phyloP scores from a whole-genome alignment of 2,329 filamentous ascomycete genomes.

The Dactylonectria estremocensis region DNA sequence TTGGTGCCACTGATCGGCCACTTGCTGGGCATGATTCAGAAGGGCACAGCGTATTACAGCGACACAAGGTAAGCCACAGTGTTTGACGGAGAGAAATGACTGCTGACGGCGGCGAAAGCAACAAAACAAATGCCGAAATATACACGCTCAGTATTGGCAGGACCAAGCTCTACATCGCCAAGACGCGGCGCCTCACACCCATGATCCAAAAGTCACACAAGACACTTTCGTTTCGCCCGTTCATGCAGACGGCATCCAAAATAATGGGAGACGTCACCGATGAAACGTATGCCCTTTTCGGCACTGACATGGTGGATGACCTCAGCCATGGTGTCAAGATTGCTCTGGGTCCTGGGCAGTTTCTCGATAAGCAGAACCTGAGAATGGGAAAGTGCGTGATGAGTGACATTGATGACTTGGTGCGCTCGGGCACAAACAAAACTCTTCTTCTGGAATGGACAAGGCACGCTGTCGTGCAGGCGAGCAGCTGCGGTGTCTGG shows the following conservation, averaged over 20 bases:
- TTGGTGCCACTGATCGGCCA: constrained; percentile 41
- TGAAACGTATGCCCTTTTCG: constrained; percentile 31
- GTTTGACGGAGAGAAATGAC: too few relatives aligned
- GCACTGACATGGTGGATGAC: constrained; percentile 27
- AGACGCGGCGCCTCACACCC: constrained; percentile 45
- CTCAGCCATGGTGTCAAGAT: constrained; percentile 35
- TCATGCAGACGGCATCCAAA: constrained; percentile 42
- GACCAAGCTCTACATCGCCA: constrained; percentile 49
- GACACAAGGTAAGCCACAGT: constrained; percentile 29
- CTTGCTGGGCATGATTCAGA: constrained; percentile 34
- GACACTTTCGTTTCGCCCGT: constrained; percentile 47
- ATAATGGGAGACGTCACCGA: constrained; percentile 33
- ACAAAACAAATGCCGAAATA: constrained; percentile 43
- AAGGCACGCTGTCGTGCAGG: constrained; percentile 34
- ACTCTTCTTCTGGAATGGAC: constrained; percentile 25
- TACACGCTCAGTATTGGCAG: constrained; percentile 48
- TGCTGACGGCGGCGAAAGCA: constrained; percentile 14
- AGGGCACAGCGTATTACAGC: constrained; percentile 36
- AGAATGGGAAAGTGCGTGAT: constrained; percentile 35
- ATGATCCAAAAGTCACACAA: constrained; percentile 46
- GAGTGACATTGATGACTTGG: constrained; percentile 20
- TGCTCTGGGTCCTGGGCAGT: constrained; percentile 23
- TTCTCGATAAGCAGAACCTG: constrained; percentile 37
- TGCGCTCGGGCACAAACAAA: not conserved
- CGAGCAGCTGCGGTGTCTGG: constrained; percentile 39